Base-by-base conservation (phyloP, 2,329 filamentous ascomycete genomes). In the Clonostachys byssicola region DNA sequence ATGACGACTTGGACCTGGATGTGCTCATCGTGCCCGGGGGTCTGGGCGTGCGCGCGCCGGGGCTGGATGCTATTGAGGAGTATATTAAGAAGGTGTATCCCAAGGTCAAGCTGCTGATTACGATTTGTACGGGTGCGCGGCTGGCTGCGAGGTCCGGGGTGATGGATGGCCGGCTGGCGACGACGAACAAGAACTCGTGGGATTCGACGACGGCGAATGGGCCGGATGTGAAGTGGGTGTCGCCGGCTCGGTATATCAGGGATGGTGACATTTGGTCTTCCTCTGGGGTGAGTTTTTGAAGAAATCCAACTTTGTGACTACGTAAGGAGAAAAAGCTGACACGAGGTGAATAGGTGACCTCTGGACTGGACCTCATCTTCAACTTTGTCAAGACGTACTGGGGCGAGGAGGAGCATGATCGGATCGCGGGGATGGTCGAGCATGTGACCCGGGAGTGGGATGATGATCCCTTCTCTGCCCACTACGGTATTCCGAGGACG, bases 11-110 rank as follows among this genome's bases (percentile, higher is more conserved):
- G 3, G 68, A 73, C 3, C 75, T 75, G 1, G 68, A 70, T n/a
- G 77, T 87, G 5, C 68, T 89, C 18, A 62, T 89, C 16, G 63
- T 89, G 9, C 85, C 85, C 0, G 85, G 86, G 3, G 84, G 85
- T 0, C 47, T 52, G 48, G 70, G 60, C 5, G 45, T 57, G 40
- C 51, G 50, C 2, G 52, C 66, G 1, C 62, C 72, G 1, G 60
- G 77, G 3, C 55, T 58, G 30, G 63, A 71, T 3, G 83, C 60
- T 49, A 42, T 35, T 2, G 16, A 40, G 13, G n/a, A 46, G 9
- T 52, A 74, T 54, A 61, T 83, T 42, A 55, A 58, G 1, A 59
- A 60, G 1, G 57, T 61, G n/a, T 78, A 71, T 54, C 46, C 75
- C 0, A 62, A 61, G 5, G 59, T 85, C 30, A 66, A 75, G 52